These are phyloP conservation scores for Lactarius quietus DNA, from an alignment of 768 basidiomycete genomes.

Conservation along the genomic window DNA sequence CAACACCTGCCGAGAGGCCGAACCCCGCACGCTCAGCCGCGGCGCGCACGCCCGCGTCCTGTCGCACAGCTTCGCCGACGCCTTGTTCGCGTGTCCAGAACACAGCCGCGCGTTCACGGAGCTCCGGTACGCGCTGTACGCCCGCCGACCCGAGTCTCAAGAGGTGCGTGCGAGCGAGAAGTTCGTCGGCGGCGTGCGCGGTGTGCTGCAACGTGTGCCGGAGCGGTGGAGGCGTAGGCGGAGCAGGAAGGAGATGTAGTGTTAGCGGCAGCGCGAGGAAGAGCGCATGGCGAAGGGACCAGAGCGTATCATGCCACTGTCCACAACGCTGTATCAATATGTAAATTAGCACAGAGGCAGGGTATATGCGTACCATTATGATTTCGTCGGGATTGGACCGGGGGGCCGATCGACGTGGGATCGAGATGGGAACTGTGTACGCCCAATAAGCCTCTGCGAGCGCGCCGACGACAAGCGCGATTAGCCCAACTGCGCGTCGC, in stretches of 20 bases:
- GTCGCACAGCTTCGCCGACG: slow-evolving; percentile 18
- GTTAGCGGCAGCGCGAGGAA: slow-evolving; percentile 22
- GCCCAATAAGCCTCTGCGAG: slow-evolving; percentile 21
- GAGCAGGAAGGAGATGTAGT: slow-evolving; percentile 18
- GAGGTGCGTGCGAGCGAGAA: slow-evolving; percentile 17
- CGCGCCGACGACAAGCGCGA: slow-evolving; percentile 12
- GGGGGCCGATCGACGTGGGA: slow-evolving; percentile 6
- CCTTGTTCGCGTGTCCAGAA: slow-evolving; percentile 18
- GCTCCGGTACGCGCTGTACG: slow-evolving; percentile 15
- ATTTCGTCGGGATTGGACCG: neutral
- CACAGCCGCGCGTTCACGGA: slow-evolving; percentile 9
- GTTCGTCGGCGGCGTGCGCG: slow-evolving; percentile 6
- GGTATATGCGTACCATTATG: slow-evolving; percentile 24
- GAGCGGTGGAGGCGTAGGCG: neutral
- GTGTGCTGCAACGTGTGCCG: neutral
- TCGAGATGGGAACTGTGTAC: slow-evolving; percentile 10
- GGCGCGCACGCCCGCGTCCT: slow-evolving; percentile 15
- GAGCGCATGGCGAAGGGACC: slow-evolving; percentile 22
- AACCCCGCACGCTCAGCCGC: slow-evolving; percentile 12
- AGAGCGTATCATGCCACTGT: slow-evolving; percentile 24
- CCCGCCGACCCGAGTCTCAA: slow-evolving; percentile 7
- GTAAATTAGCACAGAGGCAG: too few relatives aligned
- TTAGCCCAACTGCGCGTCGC: slow-evolving; percentile 2
- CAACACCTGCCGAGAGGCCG: slow-evolving; percentile 8
- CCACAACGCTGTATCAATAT: neutral